These are phyloP conservation scores for Termitomyces eurrhizus DNA, from an alignment of 768 basidiomycete genomes.

Conservation along the genomic window DNA sequence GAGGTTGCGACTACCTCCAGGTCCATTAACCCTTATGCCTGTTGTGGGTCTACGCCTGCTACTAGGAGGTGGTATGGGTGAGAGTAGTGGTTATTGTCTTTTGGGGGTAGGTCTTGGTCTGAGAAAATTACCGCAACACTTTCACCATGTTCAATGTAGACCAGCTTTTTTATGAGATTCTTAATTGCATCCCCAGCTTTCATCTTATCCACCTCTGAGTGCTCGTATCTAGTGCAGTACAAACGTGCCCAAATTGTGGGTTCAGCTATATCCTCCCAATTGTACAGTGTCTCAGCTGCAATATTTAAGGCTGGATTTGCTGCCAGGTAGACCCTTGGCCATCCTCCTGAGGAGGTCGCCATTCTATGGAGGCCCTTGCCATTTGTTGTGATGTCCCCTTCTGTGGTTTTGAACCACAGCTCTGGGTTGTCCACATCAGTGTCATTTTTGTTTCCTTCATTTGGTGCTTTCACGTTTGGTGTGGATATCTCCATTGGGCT, in stretches of 20 bases:
- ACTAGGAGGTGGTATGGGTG: neutral
- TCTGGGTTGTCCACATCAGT: neutral
- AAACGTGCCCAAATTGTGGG: too few relatives aligned
- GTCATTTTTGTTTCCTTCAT: too few relatives aligned
- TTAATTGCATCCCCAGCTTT: neutral
- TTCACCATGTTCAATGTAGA: neutral
- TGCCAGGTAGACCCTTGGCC: neutral
- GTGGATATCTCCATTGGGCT: too few relatives aligned
- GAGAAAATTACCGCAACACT: neutral
- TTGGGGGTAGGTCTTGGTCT: neutral
- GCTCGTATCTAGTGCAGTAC: neutral
- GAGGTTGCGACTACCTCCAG: neutral
- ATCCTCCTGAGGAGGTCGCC: neutral
- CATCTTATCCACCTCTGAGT: neutral
- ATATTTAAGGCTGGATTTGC: neutral
- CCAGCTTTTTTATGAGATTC: neutral
- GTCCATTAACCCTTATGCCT: neutral
- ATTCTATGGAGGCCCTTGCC: neutral
- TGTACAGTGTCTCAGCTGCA: neutral
- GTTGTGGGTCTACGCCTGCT: neutral
- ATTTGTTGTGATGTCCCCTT: neutral
- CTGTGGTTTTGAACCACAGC: neutral
- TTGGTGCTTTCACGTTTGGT: too few relatives aligned
- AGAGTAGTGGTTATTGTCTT: fast-evolving
- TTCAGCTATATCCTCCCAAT: neutral